Conservation (phyloP, 108 stramenopile species). For the Fistulifera pelliculosa region DNA sequence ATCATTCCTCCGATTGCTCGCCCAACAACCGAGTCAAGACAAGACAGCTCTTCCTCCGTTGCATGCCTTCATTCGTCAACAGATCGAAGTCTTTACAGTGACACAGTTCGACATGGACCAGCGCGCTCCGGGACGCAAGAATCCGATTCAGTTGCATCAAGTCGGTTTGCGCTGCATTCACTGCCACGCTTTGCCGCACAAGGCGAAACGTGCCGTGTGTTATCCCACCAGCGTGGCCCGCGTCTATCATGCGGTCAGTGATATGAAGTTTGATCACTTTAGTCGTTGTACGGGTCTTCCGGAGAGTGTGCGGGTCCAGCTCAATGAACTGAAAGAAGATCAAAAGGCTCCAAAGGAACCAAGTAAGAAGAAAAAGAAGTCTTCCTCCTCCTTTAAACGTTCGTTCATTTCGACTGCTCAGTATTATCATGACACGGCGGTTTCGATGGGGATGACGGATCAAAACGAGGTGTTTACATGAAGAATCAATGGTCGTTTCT, state of each 20-base stretch:
- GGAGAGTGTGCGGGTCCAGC: constrained; percentile 14
- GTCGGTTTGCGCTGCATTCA: constrained; percentile 61
- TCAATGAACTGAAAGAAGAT: constrained; percentile 26
- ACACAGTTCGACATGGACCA: constrained; percentile 23
- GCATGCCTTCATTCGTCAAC: constrained; percentile 39
- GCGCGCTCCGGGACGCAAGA: constrained; percentile 52
- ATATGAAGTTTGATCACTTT: constrained; percentile 64
- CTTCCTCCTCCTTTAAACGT: neutral
- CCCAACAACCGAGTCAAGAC: neutral
- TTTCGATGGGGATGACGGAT: constrained; percentile 32
- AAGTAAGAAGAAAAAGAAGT: constrained; percentile 9
- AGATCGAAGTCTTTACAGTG: constrained; percentile 57
- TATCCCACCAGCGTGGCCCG: constrained; percentile 39
- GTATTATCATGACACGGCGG: constrained; percentile 44
- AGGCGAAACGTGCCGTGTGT: constrained; percentile 47
- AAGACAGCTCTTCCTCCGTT: constrained; percentile 15
- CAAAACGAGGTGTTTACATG: no score
- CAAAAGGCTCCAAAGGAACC: neutral
- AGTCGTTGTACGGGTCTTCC: constrained; percentile 26
- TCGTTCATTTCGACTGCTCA: constrained; percentile 28
- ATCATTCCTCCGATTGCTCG: no score
- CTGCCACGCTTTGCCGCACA: constrained; percentile 23
- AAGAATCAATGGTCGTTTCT: no score
- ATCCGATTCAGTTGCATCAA: constrained; percentile 32
- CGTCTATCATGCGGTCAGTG: constrained; percentile 49